Conservation (phyloP, 2,329 filamentous ascomycete species). For the Myriosclerotinia curreyana region DNA sequence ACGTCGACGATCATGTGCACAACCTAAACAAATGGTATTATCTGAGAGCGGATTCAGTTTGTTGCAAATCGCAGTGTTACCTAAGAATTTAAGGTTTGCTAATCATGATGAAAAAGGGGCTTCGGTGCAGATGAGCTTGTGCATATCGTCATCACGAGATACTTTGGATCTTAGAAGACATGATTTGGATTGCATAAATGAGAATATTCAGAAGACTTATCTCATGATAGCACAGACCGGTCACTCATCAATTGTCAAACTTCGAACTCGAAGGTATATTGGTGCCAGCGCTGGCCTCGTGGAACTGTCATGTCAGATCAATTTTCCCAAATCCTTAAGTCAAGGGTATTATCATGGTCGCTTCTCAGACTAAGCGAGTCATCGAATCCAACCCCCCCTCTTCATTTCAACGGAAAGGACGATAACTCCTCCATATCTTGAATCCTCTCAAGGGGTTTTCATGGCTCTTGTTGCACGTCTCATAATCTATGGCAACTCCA, state of each 20-base stretch:
- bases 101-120: background rate
- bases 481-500: background rate
- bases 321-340: background rate
- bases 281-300: background rate
- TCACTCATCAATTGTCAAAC: background rate
- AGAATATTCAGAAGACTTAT: background rate
- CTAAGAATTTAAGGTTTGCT: constrained; percentile 14
- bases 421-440: background rate
- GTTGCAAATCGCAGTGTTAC: constrained; percentile 15
- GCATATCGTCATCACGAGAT: background rate
- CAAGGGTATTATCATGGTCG: background rate
- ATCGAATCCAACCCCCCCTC: background rate
- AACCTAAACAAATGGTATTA: background rate
- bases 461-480: constrained; percentile 1
- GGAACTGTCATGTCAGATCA: background rate
- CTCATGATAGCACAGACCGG: too few species aligned
- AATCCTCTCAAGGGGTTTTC: background rate
- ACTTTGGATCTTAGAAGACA: background rate
- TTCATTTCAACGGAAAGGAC: background rate
- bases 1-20: constrained; percentile 10
- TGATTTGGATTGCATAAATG: background rate
- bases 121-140: background rate
- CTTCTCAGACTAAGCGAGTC: background rate
- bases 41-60: background rate
- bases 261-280: background rate